Evolutionary conservation across 352 stramenopile genomes (phyloP), one percentile per base, ranked within the genome.

Genomic region (Phytophthora lateralis): DNA sequence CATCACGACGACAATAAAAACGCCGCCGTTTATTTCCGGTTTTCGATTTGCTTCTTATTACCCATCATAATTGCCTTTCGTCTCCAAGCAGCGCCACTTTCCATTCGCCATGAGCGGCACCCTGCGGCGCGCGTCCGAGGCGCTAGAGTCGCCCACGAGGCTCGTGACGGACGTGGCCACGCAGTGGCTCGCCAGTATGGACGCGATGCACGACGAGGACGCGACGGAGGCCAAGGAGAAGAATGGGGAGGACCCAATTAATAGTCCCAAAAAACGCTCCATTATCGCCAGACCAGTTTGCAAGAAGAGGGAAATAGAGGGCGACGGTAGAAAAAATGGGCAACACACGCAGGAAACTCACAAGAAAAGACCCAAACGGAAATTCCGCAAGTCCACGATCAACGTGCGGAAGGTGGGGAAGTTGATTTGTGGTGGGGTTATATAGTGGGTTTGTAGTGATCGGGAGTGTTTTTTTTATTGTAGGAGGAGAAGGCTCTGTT

Each of bases 401-500:
- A 68, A 73, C 14, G 42, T 73, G 11, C 64, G 64, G 9, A 73
- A 73, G 54, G 64, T 73, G 32, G 12, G 37, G 32, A 3, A 32
- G 11, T n/a, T 27, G 10, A 11, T 29, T 18, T 18, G 15, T 15
- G 14, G 17, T 30, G 41, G 32, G 29, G 21, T n/a, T n/a, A n/a
- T n/a, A n/a, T n/a, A n/a, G n/a, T n/a, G n/a, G n/a, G n/a, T n/a
- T n/a, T n/a, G n/a, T n/a, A n/a, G n/a, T n/a, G n/a, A n/a, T n/a
- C n/a, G n/a, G n/a, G n/a, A n/a, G n/a, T n/a, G n/a, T n/a, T n/a
- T n/a, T 30, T 34, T 46, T 51, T 59, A 45, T 21, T 58, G 12
- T n/a, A 75, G 66, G 70, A 78, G 41, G 66, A 75, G 58, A 78
- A 73, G 43, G 66, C 66, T 10, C 38, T 61, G 38, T 70, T 78